Percentiles rank a stretch among this genome's conserved stretches.
Evolutionary conservation across 345 rosid genomes (phyloP).

Genomic region (Microthlaspi erraticum): DNA sequence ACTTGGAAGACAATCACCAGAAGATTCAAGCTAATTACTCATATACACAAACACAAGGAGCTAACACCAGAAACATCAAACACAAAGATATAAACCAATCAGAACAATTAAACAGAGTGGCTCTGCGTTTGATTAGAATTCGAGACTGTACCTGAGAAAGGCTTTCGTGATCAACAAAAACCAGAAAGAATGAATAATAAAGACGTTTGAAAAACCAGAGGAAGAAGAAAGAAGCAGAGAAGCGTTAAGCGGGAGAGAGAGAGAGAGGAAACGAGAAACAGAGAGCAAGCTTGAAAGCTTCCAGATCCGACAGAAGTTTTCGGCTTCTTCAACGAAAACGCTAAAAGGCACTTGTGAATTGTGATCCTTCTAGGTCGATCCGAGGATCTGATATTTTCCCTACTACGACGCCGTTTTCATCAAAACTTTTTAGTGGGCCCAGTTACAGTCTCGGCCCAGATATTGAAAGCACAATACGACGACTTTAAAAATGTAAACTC

Average conservation of each 20-base stretch:
- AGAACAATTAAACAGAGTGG: neutral
- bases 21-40: conserved; percentile 7
- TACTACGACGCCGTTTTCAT: neutral
- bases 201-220: conserved; percentile 25
- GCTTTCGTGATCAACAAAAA: conserved; percentile 21
- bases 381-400: conserved; percentile 14
- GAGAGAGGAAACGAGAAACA: neutral
- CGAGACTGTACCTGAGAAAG: conserved; percentile 28
- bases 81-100: neutral
- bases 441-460: conserved; percentile 12
- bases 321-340: conserved; percentile 26
- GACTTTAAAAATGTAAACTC: neutral
- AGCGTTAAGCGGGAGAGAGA: conserved; percentile 41
- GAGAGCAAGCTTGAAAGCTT: conserved; percentile 46
- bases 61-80: conserved; percentile 14
- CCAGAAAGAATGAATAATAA: neutral
- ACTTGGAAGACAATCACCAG: neutral
- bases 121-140: neutral
- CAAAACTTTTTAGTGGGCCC: neutral
- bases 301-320: conserved; percentile 48
- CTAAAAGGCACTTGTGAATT: conserved; percentile 22
- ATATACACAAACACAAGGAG: conserved; percentile 2
- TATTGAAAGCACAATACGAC: neutral
- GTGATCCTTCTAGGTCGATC: conserved; percentile 44
- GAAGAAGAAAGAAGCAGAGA: conserved; percentile 38